Percentiles rank a stretch among this genome's conserved stretches.
Evolutionary conservation across 2,329 filamentous ascomycete genomes (phyloP).

Genomic region (Hirsutella minnesotensis): DNA sequence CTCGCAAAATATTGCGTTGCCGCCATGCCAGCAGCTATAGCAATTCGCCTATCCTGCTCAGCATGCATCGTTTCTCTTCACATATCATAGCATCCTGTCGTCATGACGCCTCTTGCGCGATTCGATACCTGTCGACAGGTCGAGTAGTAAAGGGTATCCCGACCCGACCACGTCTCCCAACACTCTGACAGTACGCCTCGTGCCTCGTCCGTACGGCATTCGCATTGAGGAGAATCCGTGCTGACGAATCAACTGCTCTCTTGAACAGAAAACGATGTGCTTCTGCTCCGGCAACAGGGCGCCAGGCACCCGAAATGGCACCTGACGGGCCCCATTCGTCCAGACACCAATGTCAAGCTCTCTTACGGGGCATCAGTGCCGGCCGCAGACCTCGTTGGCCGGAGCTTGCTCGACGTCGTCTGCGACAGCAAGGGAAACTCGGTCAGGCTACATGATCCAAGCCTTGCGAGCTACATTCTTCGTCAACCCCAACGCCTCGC

Average conservation of each 20-base stretch:
- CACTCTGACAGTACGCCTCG: too few species aligned
- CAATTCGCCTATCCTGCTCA: too few species aligned
- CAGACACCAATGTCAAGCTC: conserved; percentile 19
- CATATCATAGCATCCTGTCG: too few species aligned
- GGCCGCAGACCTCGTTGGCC: conserved; percentile 52
- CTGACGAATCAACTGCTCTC: not conserved
- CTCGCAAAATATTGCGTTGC: too few species aligned
- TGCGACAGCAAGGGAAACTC: conserved; percentile 34
- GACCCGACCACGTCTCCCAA: too few species aligned
- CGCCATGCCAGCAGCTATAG: too few species aligned
- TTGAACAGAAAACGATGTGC: conserved; percentile 24
- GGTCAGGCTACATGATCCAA: conserved; percentile 51
- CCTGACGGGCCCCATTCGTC: conserved; percentile 22
- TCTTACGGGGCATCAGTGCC: conserved; percentile 33
- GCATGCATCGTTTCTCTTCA: too few species aligned
- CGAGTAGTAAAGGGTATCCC: too few species aligned
- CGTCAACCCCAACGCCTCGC: conserved; percentile 51
- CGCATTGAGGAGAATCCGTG: not conserved
- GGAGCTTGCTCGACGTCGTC: conserved; percentile 45
- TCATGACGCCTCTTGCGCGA: too few species aligned
- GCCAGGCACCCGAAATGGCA: conserved; percentile 23
- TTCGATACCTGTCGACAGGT: too few species aligned
- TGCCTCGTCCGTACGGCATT: too few species aligned
- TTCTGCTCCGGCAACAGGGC: conserved; percentile 27
- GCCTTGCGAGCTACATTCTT: conserved; percentile 61